Conservation (phyloP, 768 basidiomycete species). For the Boletus subcaerulescens region DNA sequence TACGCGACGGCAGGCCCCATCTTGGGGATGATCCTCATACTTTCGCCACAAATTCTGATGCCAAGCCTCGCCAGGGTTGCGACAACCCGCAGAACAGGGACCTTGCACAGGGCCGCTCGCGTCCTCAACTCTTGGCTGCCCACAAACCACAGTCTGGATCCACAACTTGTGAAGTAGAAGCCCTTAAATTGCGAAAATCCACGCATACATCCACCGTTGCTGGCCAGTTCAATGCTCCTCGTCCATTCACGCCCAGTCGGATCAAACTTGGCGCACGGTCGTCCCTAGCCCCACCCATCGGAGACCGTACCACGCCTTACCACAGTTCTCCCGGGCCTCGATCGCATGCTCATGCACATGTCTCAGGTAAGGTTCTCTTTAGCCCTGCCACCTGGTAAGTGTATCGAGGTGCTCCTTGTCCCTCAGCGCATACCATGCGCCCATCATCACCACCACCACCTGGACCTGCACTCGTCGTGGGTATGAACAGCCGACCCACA, state of each 20-base stretch:
- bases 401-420: conserved; percentile 3
- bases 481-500: background rate
- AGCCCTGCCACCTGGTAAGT: background rate
- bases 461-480: background rate
- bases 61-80: background rate
- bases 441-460: background rate
- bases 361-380: conserved; percentile 15
- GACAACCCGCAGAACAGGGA: background rate
- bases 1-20: background rate
- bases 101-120: no score
- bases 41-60: background rate
- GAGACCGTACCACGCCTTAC: background rate
- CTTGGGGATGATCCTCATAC: background rate
- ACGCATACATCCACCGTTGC: conserved; percentile 18
- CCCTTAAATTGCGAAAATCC: background rate
- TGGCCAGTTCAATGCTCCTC: background rate
- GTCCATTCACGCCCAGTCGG: background rate
- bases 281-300: background rate
- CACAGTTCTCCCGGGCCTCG: conserved; percentile 11
- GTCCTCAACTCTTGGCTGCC: background rate
- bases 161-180: background rate
- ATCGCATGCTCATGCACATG: background rate
- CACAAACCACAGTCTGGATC: background rate
- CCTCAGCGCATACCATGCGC: conserved; percentile 3
- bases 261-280: background rate